These are phyloP conservation scores for Rutstroemia sp. DNA, from an alignment of 2,329 filamentous ascomycete species.

Conservation along the genomic window DNA sequence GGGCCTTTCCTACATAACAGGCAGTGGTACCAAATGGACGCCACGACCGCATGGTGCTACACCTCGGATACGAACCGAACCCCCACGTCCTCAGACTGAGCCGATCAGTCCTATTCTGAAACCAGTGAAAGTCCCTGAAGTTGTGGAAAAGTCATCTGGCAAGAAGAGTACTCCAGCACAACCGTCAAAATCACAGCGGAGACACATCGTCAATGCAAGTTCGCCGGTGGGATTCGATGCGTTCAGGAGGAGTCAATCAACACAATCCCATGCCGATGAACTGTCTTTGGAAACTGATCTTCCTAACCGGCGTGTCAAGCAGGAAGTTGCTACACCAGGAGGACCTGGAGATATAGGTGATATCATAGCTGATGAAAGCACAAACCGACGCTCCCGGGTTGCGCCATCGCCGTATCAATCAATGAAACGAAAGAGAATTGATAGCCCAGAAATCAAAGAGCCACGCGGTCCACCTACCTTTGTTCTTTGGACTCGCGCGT, in stretches of 20 bases:
- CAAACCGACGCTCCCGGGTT: conserved; percentile 5
- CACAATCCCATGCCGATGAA: conserved; percentile 42
- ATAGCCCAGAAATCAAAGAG: conserved; percentile 26
- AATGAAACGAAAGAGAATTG: conserved; percentile 47
- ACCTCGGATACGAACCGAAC: conserved; percentile 35
- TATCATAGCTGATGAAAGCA: conserved; percentile 44
- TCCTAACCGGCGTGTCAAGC: conserved; percentile 42
- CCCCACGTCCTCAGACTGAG: conserved; percentile 47
- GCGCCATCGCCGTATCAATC: conserved; percentile 31
- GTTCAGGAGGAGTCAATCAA: conserved; percentile 38
- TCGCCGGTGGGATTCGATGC: conserved; percentile 23
- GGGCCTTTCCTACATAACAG: conserved; percentile 18
- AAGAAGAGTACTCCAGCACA: conserved; percentile 7
- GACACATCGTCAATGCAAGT: conserved; percentile 22
- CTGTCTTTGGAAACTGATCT: conserved; percentile 37
- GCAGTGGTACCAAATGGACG: conserved; percentile 51
- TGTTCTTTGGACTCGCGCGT: conserved; percentile 68
- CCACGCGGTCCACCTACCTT: conserved; percentile 53
- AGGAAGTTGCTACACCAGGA: conserved; percentile 50
- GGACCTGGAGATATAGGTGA: conserved; percentile 48
- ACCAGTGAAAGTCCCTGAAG: conserved; percentile 31
- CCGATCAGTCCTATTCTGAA: conserved; percentile 48
- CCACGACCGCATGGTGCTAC: conserved; percentile 51
- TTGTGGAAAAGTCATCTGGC: conserved; percentile 20
- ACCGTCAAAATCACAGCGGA: conserved; percentile 13